These are phyloP conservation scores for Citrus maxima DNA, from an alignment of 345 rosid species.

Conservation along the genomic window DNA sequence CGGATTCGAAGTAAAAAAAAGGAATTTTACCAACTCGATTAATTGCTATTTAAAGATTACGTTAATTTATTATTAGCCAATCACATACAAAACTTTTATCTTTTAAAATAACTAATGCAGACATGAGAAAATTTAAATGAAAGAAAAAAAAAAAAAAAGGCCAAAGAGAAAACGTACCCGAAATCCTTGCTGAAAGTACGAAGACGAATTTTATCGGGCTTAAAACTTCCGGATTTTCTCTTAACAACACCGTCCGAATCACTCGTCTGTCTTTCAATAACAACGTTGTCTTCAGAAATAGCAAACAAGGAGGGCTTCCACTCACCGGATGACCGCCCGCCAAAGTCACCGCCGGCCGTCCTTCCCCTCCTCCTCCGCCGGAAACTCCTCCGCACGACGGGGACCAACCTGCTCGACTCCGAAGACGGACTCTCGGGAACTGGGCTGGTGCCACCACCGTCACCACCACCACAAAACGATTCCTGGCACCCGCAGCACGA, in stretches of 20 bases:
- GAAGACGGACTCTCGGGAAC: slow-evolving; percentile 5
- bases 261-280: slow-evolving; percentile 17
- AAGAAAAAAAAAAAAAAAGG: neutral
- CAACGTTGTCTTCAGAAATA: slow-evolving; percentile 56
- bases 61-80: no score
- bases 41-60: no score
- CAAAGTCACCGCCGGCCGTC: slow-evolving; percentile 12
- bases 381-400: neutral
- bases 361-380: slow-evolving; percentile 29
- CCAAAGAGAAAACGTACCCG: slow-evolving; percentile 22
- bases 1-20: no score
- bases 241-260: slow-evolving; percentile 17
- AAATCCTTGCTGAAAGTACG: slow-evolving; percentile 31
- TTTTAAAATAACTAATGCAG: neutral
- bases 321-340: slow-evolving; percentile 18
- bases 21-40: no score
- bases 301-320: slow-evolving; percentile 64
- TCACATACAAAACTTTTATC: no score
- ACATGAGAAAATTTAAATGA: neutral
- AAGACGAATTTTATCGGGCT: slow-evolving; percentile 23
- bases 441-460: slow-evolving; percentile 3
- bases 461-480: no score
- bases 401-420: slow-evolving; percentile 28
- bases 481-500: slow-evolving; percentile 35
- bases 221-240: slow-evolving; percentile 27